phyloP scores from a whole-genome alignment of 2,329 filamentous ascomycete species.

The Diaporthe vaccinii region DNA sequence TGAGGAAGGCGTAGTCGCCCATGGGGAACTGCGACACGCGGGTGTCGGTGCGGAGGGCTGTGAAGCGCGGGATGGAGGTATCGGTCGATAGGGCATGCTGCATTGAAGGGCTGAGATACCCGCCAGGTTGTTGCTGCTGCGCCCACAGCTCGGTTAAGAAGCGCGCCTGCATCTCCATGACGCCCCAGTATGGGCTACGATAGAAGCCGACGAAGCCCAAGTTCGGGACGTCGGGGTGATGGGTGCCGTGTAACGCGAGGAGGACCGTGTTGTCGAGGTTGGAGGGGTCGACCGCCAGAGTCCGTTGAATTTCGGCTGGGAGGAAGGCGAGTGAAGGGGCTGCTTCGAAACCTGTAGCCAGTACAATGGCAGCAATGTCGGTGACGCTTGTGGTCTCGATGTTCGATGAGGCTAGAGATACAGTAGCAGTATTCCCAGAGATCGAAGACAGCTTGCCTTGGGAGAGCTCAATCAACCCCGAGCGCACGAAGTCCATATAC shows the following conservation, averaged over 20 bases:
- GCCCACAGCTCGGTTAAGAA: slow-evolving; percentile 75
- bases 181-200: slow-evolving; percentile 86
- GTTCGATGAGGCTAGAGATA: slow-evolving; percentile 44
- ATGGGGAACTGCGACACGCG: slow-evolving; percentile 81
- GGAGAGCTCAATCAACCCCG: slow-evolving; percentile 67
- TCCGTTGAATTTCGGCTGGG: slow-evolving; percentile 65
- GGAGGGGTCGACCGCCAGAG: slow-evolving; percentile 68
- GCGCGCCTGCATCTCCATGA: slow-evolving; percentile 88
- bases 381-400: slow-evolving; percentile 54
- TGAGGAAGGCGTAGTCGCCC: slow-evolving; percentile 83
- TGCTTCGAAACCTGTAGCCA: slow-evolving; percentile 82
- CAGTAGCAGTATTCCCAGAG: slow-evolving; percentile 51
- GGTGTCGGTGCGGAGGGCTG: slow-evolving; percentile 65
- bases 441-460: slow-evolving; percentile 61
- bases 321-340: slow-evolving; percentile 75
- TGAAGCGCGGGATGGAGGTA: slow-evolving; percentile 59
- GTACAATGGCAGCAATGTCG: slow-evolving; percentile 75
- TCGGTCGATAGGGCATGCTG: slow-evolving; percentile 58
- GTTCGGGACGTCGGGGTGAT: slow-evolving; percentile 71
- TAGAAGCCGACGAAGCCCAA: slow-evolving; percentile 89
- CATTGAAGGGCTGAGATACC: slow-evolving; percentile 49
- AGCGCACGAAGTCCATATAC: slow-evolving; percentile 81
- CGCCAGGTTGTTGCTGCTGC: slow-evolving; percentile 45
- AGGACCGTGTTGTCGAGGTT: slow-evolving; percentile 73
- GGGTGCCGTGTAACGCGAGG: slow-evolving; percentile 76